Percentiles rank a stretch among this genome's conserved stretches.
These are phyloP conservation scores for Blumeria hordei DNA, from an alignment of 2,329 filamentous ascomycete species.

Conservation along the genomic window DNA sequence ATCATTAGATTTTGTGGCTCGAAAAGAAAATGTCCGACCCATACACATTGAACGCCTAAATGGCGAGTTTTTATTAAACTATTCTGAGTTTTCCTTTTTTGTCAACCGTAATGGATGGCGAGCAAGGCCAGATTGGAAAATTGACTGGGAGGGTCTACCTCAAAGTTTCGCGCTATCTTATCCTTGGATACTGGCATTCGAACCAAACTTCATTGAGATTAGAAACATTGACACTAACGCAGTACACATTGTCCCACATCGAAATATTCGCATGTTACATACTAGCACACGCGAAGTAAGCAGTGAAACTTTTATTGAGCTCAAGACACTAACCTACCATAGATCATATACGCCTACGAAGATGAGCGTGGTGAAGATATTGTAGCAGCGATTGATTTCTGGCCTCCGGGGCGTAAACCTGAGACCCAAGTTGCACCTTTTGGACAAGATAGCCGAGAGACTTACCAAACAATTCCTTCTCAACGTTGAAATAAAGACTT, in stretches of 20 bases:
- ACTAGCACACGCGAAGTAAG: conserved; percentile 88
- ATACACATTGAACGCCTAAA: conserved; percentile 95
- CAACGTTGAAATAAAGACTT: no score
- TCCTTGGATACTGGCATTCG: conserved; percentile 91
- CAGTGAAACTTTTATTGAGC: conserved; percentile 7
- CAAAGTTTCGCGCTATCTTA: conserved; percentile 85
- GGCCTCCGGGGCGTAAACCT: conserved; percentile 22
- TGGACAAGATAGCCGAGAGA: no score
- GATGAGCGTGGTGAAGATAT: conserved; percentile 85
- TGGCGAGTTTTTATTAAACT: conserved; percentile 91
- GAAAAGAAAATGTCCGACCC: conserved; percentile 78
- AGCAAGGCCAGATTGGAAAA: conserved; percentile 84
- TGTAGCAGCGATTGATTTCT: conserved; percentile 89
- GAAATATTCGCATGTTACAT: conserved; percentile 93
- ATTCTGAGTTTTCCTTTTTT: conserved; percentile 97
- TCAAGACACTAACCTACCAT: conserved; percentile 7
- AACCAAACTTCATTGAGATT: conserved; percentile 92
- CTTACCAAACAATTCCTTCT: no score
- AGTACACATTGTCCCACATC: conserved; percentile 87
- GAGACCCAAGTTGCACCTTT: no score
- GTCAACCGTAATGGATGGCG: conserved; percentile 98
- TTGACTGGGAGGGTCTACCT: conserved; percentile 89
- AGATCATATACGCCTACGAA: conserved; percentile 97
- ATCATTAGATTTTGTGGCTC: conserved; percentile 85
- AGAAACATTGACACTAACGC: conserved; percentile 84